A percentile compares a stretch with the other conserved stretches of the same genome.
Conservation (phyloP, 2,329 filamentous ascomycete genomes). For the Aspergillus felis region DNA sequence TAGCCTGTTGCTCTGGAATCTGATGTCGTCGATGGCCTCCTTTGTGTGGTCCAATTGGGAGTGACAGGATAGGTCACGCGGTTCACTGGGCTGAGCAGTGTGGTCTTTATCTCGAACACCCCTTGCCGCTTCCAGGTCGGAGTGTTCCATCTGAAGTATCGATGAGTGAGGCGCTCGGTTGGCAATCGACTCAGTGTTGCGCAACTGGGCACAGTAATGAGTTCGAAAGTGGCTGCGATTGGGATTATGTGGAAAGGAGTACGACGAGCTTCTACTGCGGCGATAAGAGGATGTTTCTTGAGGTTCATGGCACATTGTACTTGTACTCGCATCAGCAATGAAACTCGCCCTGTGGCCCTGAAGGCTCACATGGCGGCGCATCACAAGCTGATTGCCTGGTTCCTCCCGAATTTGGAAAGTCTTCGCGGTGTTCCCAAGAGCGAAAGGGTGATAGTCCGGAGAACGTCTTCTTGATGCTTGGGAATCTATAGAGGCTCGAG, state of each 20-base stretch:
- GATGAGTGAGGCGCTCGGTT: neutral
- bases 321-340: conserved; percentile 11
- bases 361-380: conserved; percentile 18
- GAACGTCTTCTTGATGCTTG: conserved; percentile 16
- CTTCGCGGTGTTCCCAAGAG: conserved; percentile 12
- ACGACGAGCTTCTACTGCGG: conserved; percentile 12
- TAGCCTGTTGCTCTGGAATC: neutral
- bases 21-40: neutral
- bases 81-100: neutral
- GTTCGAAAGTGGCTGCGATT: conserved; percentile 3
- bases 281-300: neutral
- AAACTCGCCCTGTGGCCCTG: conserved; percentile 10
- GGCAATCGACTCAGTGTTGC: conserved; percentile 5
- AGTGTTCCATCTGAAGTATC: neutral
- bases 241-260: neutral
- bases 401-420: conserved; percentile 4
- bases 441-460: conserved; percentile 10
- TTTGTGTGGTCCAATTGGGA: neutral
- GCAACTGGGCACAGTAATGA: conserved; percentile 12
- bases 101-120: neutral
- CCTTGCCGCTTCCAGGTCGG: neutral
- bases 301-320: conserved; percentile 13
- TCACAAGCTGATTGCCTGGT: conserved; percentile 5
- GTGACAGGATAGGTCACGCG: neutral
- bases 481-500: conserved; percentile 24